Base-by-base conservation (phyloP, 257 asterid species). In the Plantago major region DNA sequence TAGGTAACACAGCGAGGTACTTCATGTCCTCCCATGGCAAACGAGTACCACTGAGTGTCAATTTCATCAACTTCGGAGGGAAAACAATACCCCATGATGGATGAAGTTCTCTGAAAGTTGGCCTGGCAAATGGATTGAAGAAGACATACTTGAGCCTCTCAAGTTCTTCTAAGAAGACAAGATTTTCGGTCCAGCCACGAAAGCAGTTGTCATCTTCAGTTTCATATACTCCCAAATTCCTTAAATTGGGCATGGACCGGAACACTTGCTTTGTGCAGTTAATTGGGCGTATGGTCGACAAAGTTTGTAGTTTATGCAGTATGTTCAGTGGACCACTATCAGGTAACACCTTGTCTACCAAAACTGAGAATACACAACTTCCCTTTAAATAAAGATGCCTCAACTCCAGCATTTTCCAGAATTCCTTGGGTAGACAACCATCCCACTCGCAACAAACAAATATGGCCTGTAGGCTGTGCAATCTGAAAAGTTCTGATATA, bases 21-120 rank as follows among this genome's bases (percentile, higher is more conserved):
- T 8, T 5, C 76, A 75, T 75, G 40, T 71, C 77, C 3, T 64
- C 64, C 75, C 75, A 72, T 3, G 75, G 75, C 6, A 60, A 22
- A 19, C 33, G 62, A 47, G 75, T 71, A 40, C 78, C 75, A 38
- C 71, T 62, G 46, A 65, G 46, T 2, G 73, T 65, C 68, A 76
- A 30, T 9, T 67, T 71, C 74, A 42, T 43, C 2, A 76, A 69
- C 18, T 66, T 63, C 42, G 54, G 66, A 4, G 71, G 77, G 40
- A 75, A 63, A 11, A 10, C 18, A 2, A 30, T 30, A 30, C 22
- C 10, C 63, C 33, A 47, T 1, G 58, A 51, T 6, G 71, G 54
- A 38, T 42, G 67, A 15, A 28, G 44, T 6, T 70, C 64, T 40
- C 51, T 65, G 37, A 56, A 7, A 37, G 0, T 10, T 45, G 64